Base-by-base conservation (phyloP, 2,329 filamentous ascomycete species). In the Cytospora schulzeri region DNA sequence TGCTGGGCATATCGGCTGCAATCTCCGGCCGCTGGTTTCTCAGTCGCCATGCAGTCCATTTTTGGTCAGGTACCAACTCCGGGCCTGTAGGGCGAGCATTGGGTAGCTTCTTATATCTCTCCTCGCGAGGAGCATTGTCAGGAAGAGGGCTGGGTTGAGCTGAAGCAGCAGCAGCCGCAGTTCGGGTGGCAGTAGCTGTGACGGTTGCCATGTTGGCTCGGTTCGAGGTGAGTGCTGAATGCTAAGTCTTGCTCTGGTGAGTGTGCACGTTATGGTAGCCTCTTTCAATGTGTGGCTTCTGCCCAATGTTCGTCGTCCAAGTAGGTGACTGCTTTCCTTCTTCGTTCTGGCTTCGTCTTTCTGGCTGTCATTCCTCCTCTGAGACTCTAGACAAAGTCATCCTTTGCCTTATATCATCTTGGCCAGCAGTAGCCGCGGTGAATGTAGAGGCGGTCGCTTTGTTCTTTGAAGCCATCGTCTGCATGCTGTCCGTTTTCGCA, bases 41-140 rank as follows among this genome's bases (percentile, higher is more conserved):
- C 59, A 67, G 29, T 19, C 65, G 65, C 59, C 62, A 67, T 26
- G 31, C 57, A 19, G 58, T 45, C 65, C 65, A 67, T 15, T 53
- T 17, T 22, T 31, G 35, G 31, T 64, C 63, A 31, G 62, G 62
- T 9, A 60, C 63, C 2, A 41, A 2, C 29, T 67, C 65, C 12
- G 19, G n/a, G 15, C 14, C 22, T 7, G 8, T 14, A 4, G 65
- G 65, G 15, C 41, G 65, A 26, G 51, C 58, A 11, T 67, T 67
- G 19, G 65, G 65, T n/a, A 35, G 24, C 7, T 24, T 50, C n/a
- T 31, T 62, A 28, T 62, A 62, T 12, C 3, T 24, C 1, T 24
- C 8, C 15, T 62, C 41, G 8, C 22, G 9, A 26, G 9, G 9
- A 1, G 11, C 9, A 24, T 28, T 11, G 2, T 35, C 17, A 24